Evolutionary conservation across 441 rosid species (phyloP).

Genomic region (Erodium texanum): DNA sequence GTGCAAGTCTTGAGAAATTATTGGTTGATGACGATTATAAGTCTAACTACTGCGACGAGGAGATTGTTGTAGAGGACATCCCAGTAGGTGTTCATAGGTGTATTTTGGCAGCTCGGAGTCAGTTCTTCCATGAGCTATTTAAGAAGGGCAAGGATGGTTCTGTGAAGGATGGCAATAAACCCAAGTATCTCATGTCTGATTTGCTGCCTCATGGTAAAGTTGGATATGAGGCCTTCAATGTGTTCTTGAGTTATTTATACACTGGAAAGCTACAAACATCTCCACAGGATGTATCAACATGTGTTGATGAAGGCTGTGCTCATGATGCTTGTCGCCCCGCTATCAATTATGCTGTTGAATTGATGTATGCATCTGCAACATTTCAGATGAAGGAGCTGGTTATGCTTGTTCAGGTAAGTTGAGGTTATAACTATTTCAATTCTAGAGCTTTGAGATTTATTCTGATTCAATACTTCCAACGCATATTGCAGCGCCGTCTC

Average conservation of each 20-base stretch:
- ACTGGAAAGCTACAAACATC: slow-evolving; percentile 26
- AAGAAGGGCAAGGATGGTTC: slow-evolving; percentile 8
- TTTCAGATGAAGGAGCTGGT: slow-evolving; percentile 30
- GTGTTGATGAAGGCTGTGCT: slow-evolving; percentile 19
- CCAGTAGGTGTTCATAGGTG: slow-evolving; percentile 28
- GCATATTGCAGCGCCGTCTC: slow-evolving; percentile 26
- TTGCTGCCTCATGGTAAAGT: slow-evolving; percentile 24
- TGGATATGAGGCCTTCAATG: slow-evolving; percentile 26
- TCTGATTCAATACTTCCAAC: slow-evolving; percentile 1
- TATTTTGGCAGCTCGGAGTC: slow-evolving; percentile 29
- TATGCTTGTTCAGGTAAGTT: slow-evolving; percentile 26
- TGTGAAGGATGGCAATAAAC: slow-evolving; percentile 13
- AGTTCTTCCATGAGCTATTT: slow-evolving; percentile 25
- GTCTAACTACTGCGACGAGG: slow-evolving; percentile 25
- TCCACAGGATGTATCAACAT: slow-evolving; percentile 25
- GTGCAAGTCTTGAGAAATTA: slow-evolving; percentile 25
- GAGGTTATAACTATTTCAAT: not conserved
- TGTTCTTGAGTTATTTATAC: slow-evolving; percentile 27
- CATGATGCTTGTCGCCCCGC: slow-evolving; percentile 31
- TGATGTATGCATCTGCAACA: slow-evolving; percentile 29
- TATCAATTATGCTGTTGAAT: slow-evolving; percentile 25
- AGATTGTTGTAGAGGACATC: slow-evolving; percentile 23
- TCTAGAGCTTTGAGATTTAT: not conserved
- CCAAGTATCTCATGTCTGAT: slow-evolving; percentile 22
- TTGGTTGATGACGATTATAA: slow-evolving; percentile 15